These are phyloP conservation scores for Dryas drummondii DNA, from an alignment of 306 rosid species.

Conservation along the genomic window DNA sequence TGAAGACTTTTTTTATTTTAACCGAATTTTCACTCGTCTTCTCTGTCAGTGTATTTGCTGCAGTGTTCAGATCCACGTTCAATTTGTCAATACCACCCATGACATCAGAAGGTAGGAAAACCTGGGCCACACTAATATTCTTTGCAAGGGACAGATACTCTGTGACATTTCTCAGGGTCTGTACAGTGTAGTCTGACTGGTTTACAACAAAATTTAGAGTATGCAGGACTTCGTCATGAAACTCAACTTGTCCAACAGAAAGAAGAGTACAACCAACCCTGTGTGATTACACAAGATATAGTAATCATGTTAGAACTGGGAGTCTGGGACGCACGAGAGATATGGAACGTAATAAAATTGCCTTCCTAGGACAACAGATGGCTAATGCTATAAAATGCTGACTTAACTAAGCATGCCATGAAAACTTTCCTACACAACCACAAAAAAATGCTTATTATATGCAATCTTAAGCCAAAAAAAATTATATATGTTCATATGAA, in stretches of 20 bases:
- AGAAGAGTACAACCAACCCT: constrained; percentile 89
- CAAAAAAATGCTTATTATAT: background rate
- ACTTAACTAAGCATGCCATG: background rate
- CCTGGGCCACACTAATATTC: constrained; percentile 70
- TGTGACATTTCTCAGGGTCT: constrained; percentile 82
- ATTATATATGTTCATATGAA: background rate
- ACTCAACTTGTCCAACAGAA: constrained; percentile 79
- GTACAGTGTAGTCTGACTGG: constrained; percentile 87
- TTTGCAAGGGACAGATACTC: constrained; percentile 92
- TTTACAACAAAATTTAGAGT: constrained; percentile 83
- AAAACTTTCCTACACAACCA: background rate
- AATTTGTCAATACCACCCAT: constrained; percentile 76
- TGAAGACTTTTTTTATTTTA: constrained; percentile 62
- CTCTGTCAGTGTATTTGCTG: constrained; percentile 67
- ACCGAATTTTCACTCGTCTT: constrained; percentile 67
- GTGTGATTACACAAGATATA: constrained; percentile 30
- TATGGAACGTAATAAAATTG: background rate
- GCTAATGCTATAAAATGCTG: background rate
- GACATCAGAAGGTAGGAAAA: constrained; percentile 77
- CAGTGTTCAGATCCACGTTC: constrained; percentile 66
- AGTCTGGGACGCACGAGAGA: background rate
- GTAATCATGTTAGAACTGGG: constrained; percentile 3
- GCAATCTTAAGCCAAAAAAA: background rate
- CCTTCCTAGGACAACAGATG: background rate
- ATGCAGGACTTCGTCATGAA: constrained; percentile 68